Conservation (phyloP, 805 yeast species). For the Barnettozyma sp. region DNA sequence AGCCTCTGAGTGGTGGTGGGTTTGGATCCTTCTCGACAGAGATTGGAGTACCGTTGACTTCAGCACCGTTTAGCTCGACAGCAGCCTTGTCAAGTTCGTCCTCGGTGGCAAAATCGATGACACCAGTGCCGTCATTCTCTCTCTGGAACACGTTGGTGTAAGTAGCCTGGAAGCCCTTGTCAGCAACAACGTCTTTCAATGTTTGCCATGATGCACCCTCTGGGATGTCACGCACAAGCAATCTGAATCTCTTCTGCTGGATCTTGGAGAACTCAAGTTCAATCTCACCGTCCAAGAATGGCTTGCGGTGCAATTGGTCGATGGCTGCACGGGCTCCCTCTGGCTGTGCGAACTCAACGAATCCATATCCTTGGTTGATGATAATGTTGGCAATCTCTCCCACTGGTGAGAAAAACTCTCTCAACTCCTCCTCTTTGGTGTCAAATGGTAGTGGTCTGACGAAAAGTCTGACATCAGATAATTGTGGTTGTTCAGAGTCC, state of each 20-base stretch:
- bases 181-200: slow-evolving; percentile 83
- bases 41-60: slow-evolving; percentile 62
- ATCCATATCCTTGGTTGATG: slow-evolving; percentile 79
- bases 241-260: slow-evolving; percentile 63
- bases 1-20: slow-evolving; percentile 45
- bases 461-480: slow-evolving; percentile 41
- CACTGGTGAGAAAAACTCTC: slow-evolving; percentile 57
- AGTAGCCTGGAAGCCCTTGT: slow-evolving; percentile 58
- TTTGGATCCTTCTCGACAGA: slow-evolving; percentile 71
- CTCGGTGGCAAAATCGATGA: slow-evolving; percentile 45
- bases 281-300: slow-evolving; percentile 48
- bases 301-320: slow-evolving; percentile 64
- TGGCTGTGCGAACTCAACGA: slow-evolving; percentile 73
- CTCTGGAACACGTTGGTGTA: slow-evolving; percentile 43
- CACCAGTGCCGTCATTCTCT: slow-evolving; percentile 42
- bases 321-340: slow-evolving; percentile 73
- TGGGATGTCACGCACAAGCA: slow-evolving; percentile 62
- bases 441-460: slow-evolving; percentile 60
- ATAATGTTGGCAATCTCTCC: slow-evolving; percentile 66
- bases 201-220: slow-evolving; percentile 83
- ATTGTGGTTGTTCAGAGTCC: slow-evolving; percentile 18
- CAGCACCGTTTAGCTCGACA: slow-evolving; percentile 61
- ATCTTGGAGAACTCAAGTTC: slow-evolving; percentile 36
- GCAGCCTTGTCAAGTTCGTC: slow-evolving; percentile 75
- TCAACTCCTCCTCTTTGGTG: slow-evolving; percentile 49